A percentile compares a stretch with the other conserved stretches of the same genome.
Evolutionary conservation across 805 yeast genomes (phyloP).

Genomic region (Scheffersomyces amazonensis): DNA sequence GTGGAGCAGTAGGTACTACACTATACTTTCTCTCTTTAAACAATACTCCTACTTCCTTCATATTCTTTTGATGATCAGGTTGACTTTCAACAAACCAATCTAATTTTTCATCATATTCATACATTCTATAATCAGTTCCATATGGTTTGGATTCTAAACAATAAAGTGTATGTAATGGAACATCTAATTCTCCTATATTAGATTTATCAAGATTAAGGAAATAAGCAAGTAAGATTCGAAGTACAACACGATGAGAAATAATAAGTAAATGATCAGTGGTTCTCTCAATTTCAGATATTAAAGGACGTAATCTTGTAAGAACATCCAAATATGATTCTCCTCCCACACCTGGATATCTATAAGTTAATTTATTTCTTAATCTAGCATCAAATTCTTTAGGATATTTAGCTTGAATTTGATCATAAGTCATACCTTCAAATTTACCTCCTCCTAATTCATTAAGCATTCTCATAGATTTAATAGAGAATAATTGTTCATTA

Average conservation of each 20-base stretch:
- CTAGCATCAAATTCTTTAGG: constrained; percentile 83
- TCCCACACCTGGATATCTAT: constrained; percentile 95
- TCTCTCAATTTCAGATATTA: constrained; percentile 89
- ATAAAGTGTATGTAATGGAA: constrained; percentile 88
- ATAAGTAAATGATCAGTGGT: constrained; percentile 83
- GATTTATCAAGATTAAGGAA: constrained; percentile 80
- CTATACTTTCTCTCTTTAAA: constrained; percentile 68
- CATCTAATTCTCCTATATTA: constrained; percentile 84
- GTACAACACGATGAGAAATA: constrained; percentile 87
- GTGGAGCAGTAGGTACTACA: constrained; percentile 76
- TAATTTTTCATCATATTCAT: constrained; percentile 74
- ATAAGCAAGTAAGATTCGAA: constrained; percentile 83
- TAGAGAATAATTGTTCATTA: constrained; percentile 68
- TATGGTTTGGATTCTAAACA: constrained; percentile 90
- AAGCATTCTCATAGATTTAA: constrained; percentile 88
- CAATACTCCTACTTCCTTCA: constrained; percentile 68
- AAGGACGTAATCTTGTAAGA: constrained; percentile 81
- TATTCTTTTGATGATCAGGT: constrained; percentile 53
- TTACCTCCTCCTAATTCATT: constrained; percentile 93
- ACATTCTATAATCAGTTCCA: constrained; percentile 91
- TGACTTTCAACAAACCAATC: constrained; percentile 78
- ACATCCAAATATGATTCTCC: constrained; percentile 96
- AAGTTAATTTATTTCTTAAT: constrained; percentile 71
- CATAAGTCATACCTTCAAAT: constrained; percentile 90
- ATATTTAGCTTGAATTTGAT: constrained; percentile 66